Percentiles rank a stretch among this genome's conserved stretches.
Evolutionary conservation across 176 grass and related monocot species (phyloP).

Genomic region (Bothriochloa decipiens): DNA sequence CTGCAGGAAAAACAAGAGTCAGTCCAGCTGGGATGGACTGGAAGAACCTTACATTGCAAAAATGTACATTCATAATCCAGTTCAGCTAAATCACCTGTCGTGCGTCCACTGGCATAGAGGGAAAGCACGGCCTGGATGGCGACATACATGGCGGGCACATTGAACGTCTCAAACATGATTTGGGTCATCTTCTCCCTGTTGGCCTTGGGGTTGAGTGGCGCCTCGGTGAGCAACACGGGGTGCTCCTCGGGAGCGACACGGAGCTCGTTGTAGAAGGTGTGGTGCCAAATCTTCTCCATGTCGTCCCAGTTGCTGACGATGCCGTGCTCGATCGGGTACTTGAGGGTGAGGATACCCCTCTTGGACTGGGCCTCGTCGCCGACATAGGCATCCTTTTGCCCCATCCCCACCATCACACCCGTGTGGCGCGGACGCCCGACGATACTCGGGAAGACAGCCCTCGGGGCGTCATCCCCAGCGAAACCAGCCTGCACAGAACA

Average conservation of each 20-base stretch:
- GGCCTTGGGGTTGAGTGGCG: slow-evolving; percentile 52
- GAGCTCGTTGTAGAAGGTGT: slow-evolving; percentile 58
- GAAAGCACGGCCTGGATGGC: slow-evolving; percentile 56
- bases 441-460: slow-evolving; percentile 59
- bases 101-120: slow-evolving; percentile 58
- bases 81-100: slow-evolving; percentile 42
- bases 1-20: slow-evolving; percentile 16
- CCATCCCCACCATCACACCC: slow-evolving; percentile 58
- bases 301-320: slow-evolving; percentile 59
- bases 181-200: slow-evolving; percentile 63
- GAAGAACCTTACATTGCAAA: neutral
- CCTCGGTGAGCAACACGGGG: slow-evolving; percentile 50
- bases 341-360: slow-evolving; percentile 53
- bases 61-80: neutral
- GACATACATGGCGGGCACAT: slow-evolving; percentile 52
- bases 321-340: slow-evolving; percentile 56
- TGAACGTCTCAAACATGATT: slow-evolving; percentile 59
- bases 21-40: neutral
- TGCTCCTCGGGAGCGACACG: slow-evolving; percentile 50
- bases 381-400: slow-evolving; percentile 53
- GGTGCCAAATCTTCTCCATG: slow-evolving; percentile 66
- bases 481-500: slow-evolving; percentile 41
- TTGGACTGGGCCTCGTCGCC: slow-evolving; percentile 55
- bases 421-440: slow-evolving; percentile 49
- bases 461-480: slow-evolving; percentile 52